Evolutionary conservation across 306 rosid species (phyloP).

Genomic region (Dryas octopetala): DNA sequence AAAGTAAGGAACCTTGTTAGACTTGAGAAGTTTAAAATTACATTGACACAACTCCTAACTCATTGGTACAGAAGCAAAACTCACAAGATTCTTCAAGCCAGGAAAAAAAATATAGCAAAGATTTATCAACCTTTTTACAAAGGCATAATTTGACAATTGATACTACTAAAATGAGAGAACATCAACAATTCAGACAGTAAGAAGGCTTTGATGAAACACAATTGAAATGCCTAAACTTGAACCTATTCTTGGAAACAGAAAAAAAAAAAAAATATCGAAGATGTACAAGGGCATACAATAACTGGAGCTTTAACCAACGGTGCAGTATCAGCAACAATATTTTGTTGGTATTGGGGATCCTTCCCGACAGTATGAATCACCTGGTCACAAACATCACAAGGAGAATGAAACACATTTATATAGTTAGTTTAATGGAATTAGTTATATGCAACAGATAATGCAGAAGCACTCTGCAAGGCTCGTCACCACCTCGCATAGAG

Average conservation of each 20-base stretch:
- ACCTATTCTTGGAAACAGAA: conserved; percentile 24
- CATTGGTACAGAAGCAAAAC: neutral
- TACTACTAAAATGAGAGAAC: too few species aligned
- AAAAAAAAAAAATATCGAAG: conserved; percentile 16
- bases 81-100: conserved; percentile 4
- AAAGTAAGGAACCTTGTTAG: conserved; percentile 26
- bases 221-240: neutral
- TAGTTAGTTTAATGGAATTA: conserved; percentile 6
- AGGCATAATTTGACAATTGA: neutral
- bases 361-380: conserved; percentile 94
- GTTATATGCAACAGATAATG: neutral
- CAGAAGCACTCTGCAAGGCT: neutral
- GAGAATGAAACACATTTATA: conserved; percentile 19
- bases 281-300: conserved; percentile 49
- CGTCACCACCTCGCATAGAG: neutral
- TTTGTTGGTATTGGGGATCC: conserved; percentile 74
- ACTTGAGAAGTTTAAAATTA: neutral
- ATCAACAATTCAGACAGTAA: neutral
- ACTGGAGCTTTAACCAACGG: conserved; percentile 80
- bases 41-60: neutral
- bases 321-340: conserved; percentile 57
- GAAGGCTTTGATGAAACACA: neutral
- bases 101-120: neutral
- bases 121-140: neutral
- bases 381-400: conserved; percentile 44